phyloP scores from a whole-genome alignment of 352 stramenopile genomes.

The Phytophthora lateralis region DNA sequence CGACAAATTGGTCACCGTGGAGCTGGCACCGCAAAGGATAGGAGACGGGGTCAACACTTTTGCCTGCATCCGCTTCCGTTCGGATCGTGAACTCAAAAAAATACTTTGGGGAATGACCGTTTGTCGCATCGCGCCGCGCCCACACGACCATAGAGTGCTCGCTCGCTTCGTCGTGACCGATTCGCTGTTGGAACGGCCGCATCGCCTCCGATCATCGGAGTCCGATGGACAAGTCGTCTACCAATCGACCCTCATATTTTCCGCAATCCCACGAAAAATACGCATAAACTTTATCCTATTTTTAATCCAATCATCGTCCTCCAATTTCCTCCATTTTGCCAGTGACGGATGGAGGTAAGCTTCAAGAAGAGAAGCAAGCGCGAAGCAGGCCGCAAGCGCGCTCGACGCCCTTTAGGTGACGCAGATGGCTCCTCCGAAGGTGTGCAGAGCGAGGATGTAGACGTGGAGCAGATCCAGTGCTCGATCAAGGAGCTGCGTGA shows the following conservation, averaged over 20 bases:
- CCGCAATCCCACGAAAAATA: neutral
- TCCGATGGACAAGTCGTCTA: neutral
- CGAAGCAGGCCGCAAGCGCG: slow-evolving; percentile 41
- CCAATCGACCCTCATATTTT: neutral
- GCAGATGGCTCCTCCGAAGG: slow-evolving; percentile 14
- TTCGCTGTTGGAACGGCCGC: slow-evolving; percentile 12
- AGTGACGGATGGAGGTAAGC: slow-evolving; percentile 38
- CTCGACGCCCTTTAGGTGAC: slow-evolving; percentile 28
- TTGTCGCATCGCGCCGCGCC: slow-evolving; percentile 27
- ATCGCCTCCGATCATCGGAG: neutral
- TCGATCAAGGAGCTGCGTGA: slow-evolving; percentile 73
- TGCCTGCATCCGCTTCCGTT: slow-evolving; percentile 15
- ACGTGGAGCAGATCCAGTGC: slow-evolving; percentile 47
- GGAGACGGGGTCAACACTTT: neutral
- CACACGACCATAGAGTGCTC: slow-evolving; percentile 21
- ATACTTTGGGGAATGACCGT: slow-evolving; percentile 10
- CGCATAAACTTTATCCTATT: neutral
- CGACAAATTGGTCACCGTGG: neutral
- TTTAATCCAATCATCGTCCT: slow-evolving; percentile 24
- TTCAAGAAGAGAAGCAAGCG: slow-evolving; percentile 74
- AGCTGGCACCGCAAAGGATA: neutral
- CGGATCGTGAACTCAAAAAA: slow-evolving; percentile 22
- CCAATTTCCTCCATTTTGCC: neutral
- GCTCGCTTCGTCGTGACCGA: slow-evolving; percentile 17
- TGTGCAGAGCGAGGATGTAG: slow-evolving; percentile 5